phyloP scores from a whole-genome alignment of 2,329 filamentous ascomycete genomes.

The Arthrobotrys conoides region DNA sequence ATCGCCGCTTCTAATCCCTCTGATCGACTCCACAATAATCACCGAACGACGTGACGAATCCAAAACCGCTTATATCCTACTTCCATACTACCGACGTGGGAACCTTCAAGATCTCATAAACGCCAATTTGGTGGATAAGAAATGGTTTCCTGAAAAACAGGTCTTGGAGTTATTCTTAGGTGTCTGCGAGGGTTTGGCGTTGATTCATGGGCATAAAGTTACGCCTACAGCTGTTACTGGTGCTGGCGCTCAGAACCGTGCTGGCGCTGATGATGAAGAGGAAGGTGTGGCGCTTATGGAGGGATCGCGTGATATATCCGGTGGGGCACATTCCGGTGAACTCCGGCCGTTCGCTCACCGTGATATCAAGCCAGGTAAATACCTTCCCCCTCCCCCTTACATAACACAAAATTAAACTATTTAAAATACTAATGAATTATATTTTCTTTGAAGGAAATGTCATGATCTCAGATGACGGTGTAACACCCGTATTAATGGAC shows the following conservation, averaged over 20 bases:
- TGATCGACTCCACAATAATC: conserved; percentile 84
- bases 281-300: conserved; percentile 58
- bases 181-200: conserved; percentile 86
- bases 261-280: conserved; percentile 59
- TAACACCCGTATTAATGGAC: conserved; percentile 94
- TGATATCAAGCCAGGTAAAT: conserved; percentile 87
- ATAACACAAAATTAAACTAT: background rate
- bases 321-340: conserved; percentile 64
- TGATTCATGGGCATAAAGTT: conserved; percentile 90
- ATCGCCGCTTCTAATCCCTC: conserved; percentile 70
- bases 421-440: too few relatives aligned
- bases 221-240: conserved; percentile 69
- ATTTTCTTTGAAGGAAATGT: conserved; percentile 91
- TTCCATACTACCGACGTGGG: conserved; percentile 94
- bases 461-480: conserved; percentile 95
- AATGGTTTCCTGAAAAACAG: conserved; percentile 85
- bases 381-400: background rate
- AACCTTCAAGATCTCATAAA: conserved; percentile 99
- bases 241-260: conserved; percentile 67
- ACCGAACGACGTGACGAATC: conserved; percentile 77
- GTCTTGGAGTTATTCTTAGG: conserved; percentile 93
- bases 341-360: conserved; percentile 88
- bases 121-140: conserved; percentile 96
- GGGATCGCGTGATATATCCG: conserved; percentile 50
- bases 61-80: conserved; percentile 96